Evolutionary conservation across 2,329 filamentous ascomycete genomes (phyloP), one percentile per base, ranked within the genome.

Genomic region (Sporothrix brasiliensis): DNA sequence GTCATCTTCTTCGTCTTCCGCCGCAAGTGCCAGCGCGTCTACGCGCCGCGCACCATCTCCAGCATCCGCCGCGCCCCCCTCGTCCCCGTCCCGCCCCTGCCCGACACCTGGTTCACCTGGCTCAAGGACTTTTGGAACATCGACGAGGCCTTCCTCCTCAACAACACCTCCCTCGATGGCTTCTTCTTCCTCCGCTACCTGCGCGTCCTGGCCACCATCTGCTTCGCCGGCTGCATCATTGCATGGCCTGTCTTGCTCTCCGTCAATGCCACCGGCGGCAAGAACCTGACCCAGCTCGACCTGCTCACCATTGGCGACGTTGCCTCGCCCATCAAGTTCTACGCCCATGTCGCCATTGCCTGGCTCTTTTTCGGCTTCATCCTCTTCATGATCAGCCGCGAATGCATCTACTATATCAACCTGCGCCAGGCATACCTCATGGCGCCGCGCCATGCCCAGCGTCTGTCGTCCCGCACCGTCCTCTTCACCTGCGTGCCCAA

Each of bases 351-450:
- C n/a, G 84, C 91, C 58, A 84, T 95, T 44, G 92, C 90, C 0
- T 97, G 92, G 87, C 80, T 92, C 68, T 97, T 94, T 78, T 93
- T 97, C 75, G 85, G 88, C 70, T 97, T 98, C 78, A 85, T 99
- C 72, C 89, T 97, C 79, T 94, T 93, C 80, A 92, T 93, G 76
- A 88, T 99, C 69, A 92, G 92, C 41, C 89, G 95, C 73, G 95
- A 99, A 80, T 90, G 90, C 77, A 90, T 99, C 76, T 98, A 91
- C 85, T 97, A 93, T 80, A 92, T 97, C 82, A 97, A 97, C 76
- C 81, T 98, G 68, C 92, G 94, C 74, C 95, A 98, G 81, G 94
- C 94, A 0, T 98, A 96, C 81, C 88, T 94, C n/a, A 85, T 97
- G 70, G 92, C 93, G 2, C 93, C 92, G 0, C 84, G 91, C 67